Conservation (phyloP, 1,139 yeast species). For the Yamadazyma diddensiae region DNA sequence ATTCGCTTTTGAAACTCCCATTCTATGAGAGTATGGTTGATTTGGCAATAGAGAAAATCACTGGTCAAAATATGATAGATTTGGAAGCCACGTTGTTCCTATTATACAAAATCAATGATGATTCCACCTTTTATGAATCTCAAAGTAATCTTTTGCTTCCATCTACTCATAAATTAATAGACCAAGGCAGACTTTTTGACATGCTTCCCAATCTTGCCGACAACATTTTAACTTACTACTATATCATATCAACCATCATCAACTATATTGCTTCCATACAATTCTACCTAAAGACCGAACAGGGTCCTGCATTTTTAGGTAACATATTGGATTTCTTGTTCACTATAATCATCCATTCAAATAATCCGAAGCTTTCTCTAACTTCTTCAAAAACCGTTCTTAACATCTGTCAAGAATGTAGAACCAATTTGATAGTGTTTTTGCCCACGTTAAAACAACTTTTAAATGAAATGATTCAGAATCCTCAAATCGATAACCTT, state of each 20-base stretch:
- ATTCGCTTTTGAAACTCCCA: constrained; percentile 58
- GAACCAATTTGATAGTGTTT: constrained; percentile 42
- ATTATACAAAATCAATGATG: constrained; percentile 52
- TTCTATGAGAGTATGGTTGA: constrained; percentile 51
- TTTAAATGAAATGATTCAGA: constrained; percentile 51
- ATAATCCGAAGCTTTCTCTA: constrained; percentile 18
- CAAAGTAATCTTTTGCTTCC: constrained; percentile 23
- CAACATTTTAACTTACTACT: constrained; percentile 6
- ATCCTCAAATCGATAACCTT: constrained; percentile 42
- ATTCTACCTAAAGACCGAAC: constrained; percentile 46
- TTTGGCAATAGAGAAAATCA: constrained; percentile 31
- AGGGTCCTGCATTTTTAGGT: constrained; percentile 40
- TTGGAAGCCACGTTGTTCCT: constrained; percentile 71
- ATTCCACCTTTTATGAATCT: constrained; percentile 42
- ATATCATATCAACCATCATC: constrained; percentile 40
- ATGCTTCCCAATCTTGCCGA: constrained; percentile 13
- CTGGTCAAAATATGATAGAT: constrained; percentile 21
- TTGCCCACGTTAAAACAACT: constrained; percentile 53
- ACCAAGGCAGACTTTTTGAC: constrained; percentile 24
- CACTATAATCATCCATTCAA: constrained; percentile 26
- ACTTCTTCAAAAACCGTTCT: constrained; percentile 59
- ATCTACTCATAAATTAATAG: constrained; percentile 18
- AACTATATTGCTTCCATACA: constrained; percentile 52
- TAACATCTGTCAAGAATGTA: constrained; percentile 59
- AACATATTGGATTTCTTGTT: constrained; percentile 49